Evolutionary conservation across 108 stramenopile genomes (phyloP), one percentile per base, ranked within the genome.

Genomic region (Skeletonema costatum): DNA sequence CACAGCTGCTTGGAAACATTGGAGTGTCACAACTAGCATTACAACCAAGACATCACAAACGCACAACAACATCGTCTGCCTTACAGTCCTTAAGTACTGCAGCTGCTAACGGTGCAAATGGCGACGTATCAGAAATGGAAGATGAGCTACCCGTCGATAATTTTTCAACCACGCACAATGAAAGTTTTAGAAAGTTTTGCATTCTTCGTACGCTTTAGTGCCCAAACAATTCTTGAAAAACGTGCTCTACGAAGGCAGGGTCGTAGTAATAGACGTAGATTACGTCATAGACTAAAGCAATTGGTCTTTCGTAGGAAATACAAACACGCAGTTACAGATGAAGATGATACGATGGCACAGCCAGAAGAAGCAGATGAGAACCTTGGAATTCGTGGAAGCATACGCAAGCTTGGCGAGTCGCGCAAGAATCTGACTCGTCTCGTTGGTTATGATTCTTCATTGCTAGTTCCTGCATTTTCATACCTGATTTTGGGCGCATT

Each of bases 401-500:
- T 85, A 21, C 64, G 68, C 48, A 78, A 74, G 48, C 85, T 94
- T 19, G 83, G 90, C 62, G 90, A 90, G 75, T 87, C 91, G 58
- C 87, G 90, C 41, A 88, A 85, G 59, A 89, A 90, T 61, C 74
- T 95, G 60, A 83, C 88, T 48, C 41, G 80, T n/a, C 77, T 95
- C 68, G 90, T 90, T 12, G 92, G 90, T 42, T 95, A 92, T 75
- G 88, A 90, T 68, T 70, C 92, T 8, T 73, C 78, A 9, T 68
- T 95, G 19, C 68, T 92, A 17, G 74, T 80, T 33, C 91, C 92
- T 13, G 91, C 91, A 33, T 95, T 95, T 75, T 51, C 68, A 11
- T 92, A 88, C 76, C 66, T 92, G 16, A 78, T 92, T 38, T 59
- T 92, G 64, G 92, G 90, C 17, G 94, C 94, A 32, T 73, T 90